Evolutionary conservation across 179 eudicot genomes (phyloP).

Genomic region (Pouteria campechiana): DNA sequence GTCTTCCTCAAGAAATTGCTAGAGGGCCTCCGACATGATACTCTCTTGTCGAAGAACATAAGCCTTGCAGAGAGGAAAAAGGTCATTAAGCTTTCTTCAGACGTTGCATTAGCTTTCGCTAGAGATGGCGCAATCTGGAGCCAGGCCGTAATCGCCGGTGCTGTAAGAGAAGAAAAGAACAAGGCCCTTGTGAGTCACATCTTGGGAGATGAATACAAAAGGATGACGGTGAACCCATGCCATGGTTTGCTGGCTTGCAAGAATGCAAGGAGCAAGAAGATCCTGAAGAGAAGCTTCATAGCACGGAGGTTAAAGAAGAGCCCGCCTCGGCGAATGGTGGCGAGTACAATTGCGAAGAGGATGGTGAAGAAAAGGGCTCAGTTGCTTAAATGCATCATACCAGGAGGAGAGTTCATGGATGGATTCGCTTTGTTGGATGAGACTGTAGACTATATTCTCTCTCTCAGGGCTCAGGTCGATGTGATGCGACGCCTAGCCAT

Average conservation of each 20-base stretch:
- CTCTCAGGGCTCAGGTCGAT: slow-evolving; percentile 60
- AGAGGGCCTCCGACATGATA: slow-evolving; percentile 26
- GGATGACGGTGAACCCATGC: neutral
- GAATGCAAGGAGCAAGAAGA: slow-evolving; percentile 17
- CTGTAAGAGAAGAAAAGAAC: slow-evolving; percentile 10
- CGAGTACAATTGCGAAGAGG: slow-evolving; percentile 34
- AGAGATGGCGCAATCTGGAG: slow-evolving; percentile 31
- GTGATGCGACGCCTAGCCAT: slow-evolving; percentile 55
- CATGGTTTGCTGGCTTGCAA: slow-evolving; percentile 1
- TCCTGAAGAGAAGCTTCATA: slow-evolving; percentile 14
- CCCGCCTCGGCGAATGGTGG: slow-evolving; percentile 3
- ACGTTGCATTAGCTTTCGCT: slow-evolving; percentile 44
- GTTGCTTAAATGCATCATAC: slow-evolving; percentile 49
- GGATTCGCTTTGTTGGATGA: slow-evolving; percentile 41
- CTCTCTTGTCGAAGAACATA: slow-evolving; percentile 16
- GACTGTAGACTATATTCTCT: slow-evolving; percentile 62
- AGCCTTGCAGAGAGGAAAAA: slow-evolving; percentile 27
- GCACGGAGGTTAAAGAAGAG: slow-evolving; percentile 5
- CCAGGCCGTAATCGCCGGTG: slow-evolving; percentile 24
- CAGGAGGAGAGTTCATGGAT: slow-evolving; percentile 67
- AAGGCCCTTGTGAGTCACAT: slow-evolving; percentile 11
- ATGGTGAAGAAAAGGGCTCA: slow-evolving; percentile 49
- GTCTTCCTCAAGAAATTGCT: slow-evolving; percentile 40
- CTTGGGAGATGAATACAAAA: slow-evolving; percentile 5
- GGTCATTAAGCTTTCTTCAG: slow-evolving; percentile 40